A percentile compares a stretch with the other conserved stretches of the same genome.
Conservation (phyloP, 768 basidiomycete genomes). For the Cantharellus anzutake region DNA sequence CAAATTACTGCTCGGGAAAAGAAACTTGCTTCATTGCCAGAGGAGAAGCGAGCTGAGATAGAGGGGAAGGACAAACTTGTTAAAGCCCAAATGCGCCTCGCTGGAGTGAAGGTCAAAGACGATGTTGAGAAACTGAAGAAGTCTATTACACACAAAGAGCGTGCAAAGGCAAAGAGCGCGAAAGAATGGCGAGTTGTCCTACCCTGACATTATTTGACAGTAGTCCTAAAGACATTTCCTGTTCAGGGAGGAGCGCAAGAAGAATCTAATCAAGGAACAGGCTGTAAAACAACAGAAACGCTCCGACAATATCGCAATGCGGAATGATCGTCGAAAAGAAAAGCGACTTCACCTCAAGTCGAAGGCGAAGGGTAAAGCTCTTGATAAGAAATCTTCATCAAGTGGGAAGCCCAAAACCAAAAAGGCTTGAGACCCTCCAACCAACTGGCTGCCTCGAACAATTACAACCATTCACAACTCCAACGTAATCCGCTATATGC, state of each 20-base stretch:
- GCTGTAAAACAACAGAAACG: slow-evolving; percentile 83
- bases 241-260: slow-evolving; percentile 74
- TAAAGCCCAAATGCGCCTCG: slow-evolving; percentile 72
- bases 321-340: slow-evolving; percentile 55
- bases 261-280: slow-evolving; percentile 50
- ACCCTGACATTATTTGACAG: background rate
- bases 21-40: slow-evolving; percentile 55
- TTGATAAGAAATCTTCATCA: slow-evolving; percentile 61
- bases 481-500: no score
- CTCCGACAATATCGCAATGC: slow-evolving; percentile 72
- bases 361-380: slow-evolving; percentile 40
- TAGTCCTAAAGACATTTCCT: background rate
- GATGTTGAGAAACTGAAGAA: slow-evolving; percentile 76
- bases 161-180: slow-evolving; percentile 68
- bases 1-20: slow-evolving; percentile 62
- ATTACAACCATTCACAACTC: no score
- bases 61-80: slow-evolving; percentile 79
- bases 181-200: slow-evolving; percentile 54
- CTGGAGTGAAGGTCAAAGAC: slow-evolving; percentile 82
- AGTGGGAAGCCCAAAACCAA: background rate
- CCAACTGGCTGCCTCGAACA: no score
- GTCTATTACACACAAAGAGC: slow-evolving; percentile 82
- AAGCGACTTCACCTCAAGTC: slow-evolving; percentile 34
- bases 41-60: slow-evolving; percentile 61
- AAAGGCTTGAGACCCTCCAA: no score